Evolutionary conservation across 2,329 filamentous ascomycete species (phyloP).

Genomic region (Hypoxylon sp.): DNA sequence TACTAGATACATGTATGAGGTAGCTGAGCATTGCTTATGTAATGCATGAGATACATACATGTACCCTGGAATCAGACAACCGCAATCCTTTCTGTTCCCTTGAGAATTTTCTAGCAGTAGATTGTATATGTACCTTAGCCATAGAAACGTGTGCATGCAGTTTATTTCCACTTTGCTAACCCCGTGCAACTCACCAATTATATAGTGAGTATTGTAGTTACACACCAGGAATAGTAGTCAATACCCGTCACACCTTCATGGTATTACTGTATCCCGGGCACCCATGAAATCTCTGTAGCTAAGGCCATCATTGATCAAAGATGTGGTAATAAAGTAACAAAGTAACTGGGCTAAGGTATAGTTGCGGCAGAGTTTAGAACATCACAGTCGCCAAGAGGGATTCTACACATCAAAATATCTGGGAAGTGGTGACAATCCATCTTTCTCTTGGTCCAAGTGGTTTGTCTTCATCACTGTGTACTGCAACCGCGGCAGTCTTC

Average conservation of each 20-base stretch:
- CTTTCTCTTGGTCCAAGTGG: conserved; percentile 50
- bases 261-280: conserved; percentile 6
- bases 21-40: neutral
- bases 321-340: neutral
- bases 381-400: conserved; percentile 26
- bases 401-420: conserved; percentile 36
- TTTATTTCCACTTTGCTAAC: neutral
- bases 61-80: neutral
- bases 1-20: neutral
- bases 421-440: conserved; percentile 46
- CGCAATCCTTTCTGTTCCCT: neutral
- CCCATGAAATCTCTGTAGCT: neutral
- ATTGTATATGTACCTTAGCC: neutral
- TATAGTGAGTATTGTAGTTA: too few species aligned
- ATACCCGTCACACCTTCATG: conserved; percentile 3
- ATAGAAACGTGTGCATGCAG: too few species aligned
- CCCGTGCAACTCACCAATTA: too few species aligned
- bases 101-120: neutral
- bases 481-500: conserved; percentile 47
- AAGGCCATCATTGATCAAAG: neutral
- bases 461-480: conserved; percentile 48
- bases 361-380: conserved; percentile 9
- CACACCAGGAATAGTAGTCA: neutral
- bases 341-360: neutral
- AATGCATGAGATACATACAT: neutral